These are phyloP conservation scores for Penicillium glabrum DNA, from an alignment of 2,329 filamentous ascomycete species.

Conservation along the genomic window DNA sequence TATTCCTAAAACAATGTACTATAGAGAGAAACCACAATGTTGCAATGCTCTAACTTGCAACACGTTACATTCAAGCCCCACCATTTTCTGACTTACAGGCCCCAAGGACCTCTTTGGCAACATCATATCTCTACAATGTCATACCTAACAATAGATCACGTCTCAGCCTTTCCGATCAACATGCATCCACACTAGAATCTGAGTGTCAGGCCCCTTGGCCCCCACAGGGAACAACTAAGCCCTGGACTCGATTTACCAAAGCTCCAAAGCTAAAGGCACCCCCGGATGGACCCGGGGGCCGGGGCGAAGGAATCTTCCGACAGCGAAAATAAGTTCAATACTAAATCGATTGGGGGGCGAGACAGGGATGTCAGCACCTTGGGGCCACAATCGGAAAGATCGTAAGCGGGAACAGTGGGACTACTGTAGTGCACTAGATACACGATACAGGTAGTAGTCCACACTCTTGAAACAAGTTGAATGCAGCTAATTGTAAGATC, in stretches of 20 bases:
- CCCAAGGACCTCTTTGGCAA: not conserved
- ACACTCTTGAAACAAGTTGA: not conserved
- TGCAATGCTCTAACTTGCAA: not conserved
- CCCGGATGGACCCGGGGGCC: not conserved
- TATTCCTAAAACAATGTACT: conserved; percentile 13
- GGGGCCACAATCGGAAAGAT: conserved; percentile 1
- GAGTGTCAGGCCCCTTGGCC: not conserved
- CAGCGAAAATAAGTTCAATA: not conserved
- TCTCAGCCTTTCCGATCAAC: not conserved
- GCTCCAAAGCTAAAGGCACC: not conserved
- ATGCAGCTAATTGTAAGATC: not conserved
- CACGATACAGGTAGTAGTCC: no score
- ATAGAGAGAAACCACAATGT: conserved; percentile 8
- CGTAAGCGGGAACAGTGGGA: not conserved
- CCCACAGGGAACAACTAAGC: not conserved
- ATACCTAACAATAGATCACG: not conserved
- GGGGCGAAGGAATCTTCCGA: not conserved
- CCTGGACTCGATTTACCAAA: not conserved
- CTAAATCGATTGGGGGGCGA: not conserved
- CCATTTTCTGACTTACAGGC: not conserved
- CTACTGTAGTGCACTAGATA: no score
- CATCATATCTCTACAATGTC: not conserved
- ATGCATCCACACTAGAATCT: not conserved
- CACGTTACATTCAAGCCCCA: not conserved
- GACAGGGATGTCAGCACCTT: conserved; percentile 6